Base-by-base conservation (phyloP, 164 flowering plant genomes). In the Houttuynia cordata region DNA sequence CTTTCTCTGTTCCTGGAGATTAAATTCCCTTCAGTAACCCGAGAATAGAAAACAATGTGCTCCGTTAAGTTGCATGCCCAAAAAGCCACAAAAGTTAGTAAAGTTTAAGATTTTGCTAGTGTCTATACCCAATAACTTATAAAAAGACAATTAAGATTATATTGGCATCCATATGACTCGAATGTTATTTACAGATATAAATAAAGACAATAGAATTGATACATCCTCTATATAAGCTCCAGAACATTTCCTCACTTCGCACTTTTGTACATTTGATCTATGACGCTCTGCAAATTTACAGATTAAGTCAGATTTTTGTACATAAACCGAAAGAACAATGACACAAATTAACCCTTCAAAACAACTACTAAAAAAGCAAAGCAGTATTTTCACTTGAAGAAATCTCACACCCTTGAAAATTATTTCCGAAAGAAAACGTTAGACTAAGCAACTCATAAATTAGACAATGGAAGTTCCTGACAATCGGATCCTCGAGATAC, bases 241-340 rank as follows among this genome's bases (percentile, higher is more conserved):
- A 17, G 15, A 45, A 45, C 49, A 45, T 45, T 41, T 41, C 45
- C 49, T 60, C 59, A 68, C 57, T 70, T 80, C 4, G 69, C 70
- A 52, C 70, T 68, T 71, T 82, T 84, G 86, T 91, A 91, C 86
- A 91, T 77, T 58, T 66, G 60, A 68, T 84, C 89, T 40, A 87
- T 84, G 57, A 71, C 68, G 40, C 52, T 63, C 97, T 91, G 86
- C 18, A 58, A 59, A 57, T n/a, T 56, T 7, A 64, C 66, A 25
- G 14, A 13, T 14, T 22, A 49, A 18, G 19, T 51, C 55, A 8
- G 65, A 40, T 9, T 19, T 39, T 20, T 51, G 22, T 45, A 45
- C 6, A 30, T 30, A 30, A 2, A 30, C 37, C 13, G 3, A 56
- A 25, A 17, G 52, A 57, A 56, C n/a, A 10, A 39, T 19, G 3